phyloP scores from a whole-genome alignment of 148 eudicot species.

The Rhododendron mucronatum region DNA sequence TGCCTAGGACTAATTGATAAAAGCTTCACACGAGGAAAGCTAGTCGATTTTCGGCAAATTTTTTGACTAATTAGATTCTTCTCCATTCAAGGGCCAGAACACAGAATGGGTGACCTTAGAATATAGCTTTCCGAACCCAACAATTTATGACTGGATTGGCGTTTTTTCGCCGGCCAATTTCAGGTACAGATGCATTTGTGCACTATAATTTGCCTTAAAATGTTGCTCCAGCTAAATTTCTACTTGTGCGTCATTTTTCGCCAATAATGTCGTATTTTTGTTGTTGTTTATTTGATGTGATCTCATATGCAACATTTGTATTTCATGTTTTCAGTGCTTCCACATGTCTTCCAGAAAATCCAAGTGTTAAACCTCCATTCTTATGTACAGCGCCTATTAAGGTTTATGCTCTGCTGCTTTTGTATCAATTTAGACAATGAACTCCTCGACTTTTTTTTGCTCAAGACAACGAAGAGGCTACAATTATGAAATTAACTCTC shows the following conservation, averaged over 20 bases:
- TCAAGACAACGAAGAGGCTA: neutral
- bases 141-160: conserved; percentile 75
- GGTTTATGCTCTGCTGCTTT: conserved; percentile 33
- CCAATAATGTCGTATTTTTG: neutral
- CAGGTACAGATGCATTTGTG: conserved; percentile 33
- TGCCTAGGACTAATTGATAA: neutral
- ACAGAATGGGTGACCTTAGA: conserved; percentile 68
- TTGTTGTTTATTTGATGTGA: neutral
- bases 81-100: conserved; percentile 36
- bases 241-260: neutral
- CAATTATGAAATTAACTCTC: neutral
- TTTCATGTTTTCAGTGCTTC: conserved; percentile 44
- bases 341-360: conserved; percentile 47
- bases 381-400: conserved; percentile 80
- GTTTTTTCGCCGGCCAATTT: conserved; percentile 93
- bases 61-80: neutral
- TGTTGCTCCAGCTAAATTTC: neutral
- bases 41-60: neutral
- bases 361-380: conserved; percentile 46
- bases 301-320: neutral
- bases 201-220: neutral
- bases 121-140: conserved; percentile 50
- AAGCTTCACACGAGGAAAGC: neutral
- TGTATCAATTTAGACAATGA: neutral
- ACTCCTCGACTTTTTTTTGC: neutral